phyloP scores from a whole-genome alignment of 768 basidiomycete species.

The Tricholoma flavovirens region DNA sequence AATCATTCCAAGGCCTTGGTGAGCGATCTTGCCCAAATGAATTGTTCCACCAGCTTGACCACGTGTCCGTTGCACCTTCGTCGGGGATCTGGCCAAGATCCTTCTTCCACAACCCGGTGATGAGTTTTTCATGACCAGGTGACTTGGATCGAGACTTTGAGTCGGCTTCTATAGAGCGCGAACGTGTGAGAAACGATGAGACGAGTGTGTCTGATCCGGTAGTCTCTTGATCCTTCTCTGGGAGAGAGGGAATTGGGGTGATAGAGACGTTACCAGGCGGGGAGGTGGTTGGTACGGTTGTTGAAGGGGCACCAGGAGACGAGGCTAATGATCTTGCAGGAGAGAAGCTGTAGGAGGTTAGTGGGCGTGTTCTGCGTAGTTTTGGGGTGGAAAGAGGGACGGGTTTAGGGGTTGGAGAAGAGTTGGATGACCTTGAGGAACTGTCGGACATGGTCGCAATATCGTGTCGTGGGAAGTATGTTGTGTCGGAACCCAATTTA shows the following conservation, averaged over 20 bases:
- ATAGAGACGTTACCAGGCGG: no score
- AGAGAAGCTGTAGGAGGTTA: not conserved
- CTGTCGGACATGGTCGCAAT: no score
- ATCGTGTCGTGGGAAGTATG: no score
- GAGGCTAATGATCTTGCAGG: not conserved
- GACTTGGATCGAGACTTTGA: not conserved
- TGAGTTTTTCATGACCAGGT: not conserved
- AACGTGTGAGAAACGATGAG: not conserved
- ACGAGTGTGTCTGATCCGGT: no score
- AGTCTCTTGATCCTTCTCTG: not conserved
- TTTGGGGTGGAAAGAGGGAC: not conserved
- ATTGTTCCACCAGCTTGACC: not conserved
- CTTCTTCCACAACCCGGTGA: not conserved
- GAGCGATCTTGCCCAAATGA: not conserved
- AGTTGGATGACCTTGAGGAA: not conserved
- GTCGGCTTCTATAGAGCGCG: not conserved
- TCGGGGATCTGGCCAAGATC: no score
- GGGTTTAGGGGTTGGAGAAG: not conserved
- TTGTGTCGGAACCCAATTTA: no score
- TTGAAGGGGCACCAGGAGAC: no score
- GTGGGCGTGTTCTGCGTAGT: not conserved
- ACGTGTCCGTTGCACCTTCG: not conserved
- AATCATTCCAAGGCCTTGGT: constrained; percentile 24
- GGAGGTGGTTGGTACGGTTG: no score
- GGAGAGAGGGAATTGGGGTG: no score